Evolutionary conservation across 176 grass and related monocot species (phyloP), one percentile per base, ranked within the genome.

Genomic region (Aechmea fasciata): DNA sequence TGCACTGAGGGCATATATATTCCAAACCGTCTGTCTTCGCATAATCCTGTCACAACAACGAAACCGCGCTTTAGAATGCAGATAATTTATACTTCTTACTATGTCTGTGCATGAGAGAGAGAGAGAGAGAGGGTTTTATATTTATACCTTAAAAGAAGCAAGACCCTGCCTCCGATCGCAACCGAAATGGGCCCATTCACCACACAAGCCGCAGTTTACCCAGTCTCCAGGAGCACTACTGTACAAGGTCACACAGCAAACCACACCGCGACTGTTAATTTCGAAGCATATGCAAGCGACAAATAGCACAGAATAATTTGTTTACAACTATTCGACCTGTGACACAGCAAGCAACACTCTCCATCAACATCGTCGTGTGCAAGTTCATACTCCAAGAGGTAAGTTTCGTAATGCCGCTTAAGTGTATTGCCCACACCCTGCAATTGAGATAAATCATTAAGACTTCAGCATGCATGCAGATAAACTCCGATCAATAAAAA

Each of bases 111-210:
- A 17, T 57, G 13, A 55, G n/a, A 55, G 52, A 10, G 29, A 49
- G 2, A 47, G 57, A 18, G 41, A 67, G 76, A 26, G 23, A 57
- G 64, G 0, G 22, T 50, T 51, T 57, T 0, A 29, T 63, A n/a
- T 49, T 22, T 68, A 99, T 68, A 99, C 94, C 94, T 99, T 99
- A 63, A 99, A 99, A 77, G 89, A 84, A 50, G 86, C 94, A 0
- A 99, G 77, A 11, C 94, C 94, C 71, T 87, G 94, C 29, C 94
- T 76, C 83, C 94, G 84, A 41, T 99, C 94, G 12, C 94, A 99
- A 74, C 94, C 94, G 70, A 99, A 99, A 54, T 99, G 94, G 8
- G 94, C 94, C 94, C 94, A 99, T 87, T 99, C 94, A n/a, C 84
- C 89, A 57, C 94, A 99, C 48, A 99, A 79, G 66, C 89, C 89